These are phyloP conservation scores for Lojkania enalia DNA, from an alignment of 2,329 filamentous ascomycete species.

Conservation along the genomic window DNA sequence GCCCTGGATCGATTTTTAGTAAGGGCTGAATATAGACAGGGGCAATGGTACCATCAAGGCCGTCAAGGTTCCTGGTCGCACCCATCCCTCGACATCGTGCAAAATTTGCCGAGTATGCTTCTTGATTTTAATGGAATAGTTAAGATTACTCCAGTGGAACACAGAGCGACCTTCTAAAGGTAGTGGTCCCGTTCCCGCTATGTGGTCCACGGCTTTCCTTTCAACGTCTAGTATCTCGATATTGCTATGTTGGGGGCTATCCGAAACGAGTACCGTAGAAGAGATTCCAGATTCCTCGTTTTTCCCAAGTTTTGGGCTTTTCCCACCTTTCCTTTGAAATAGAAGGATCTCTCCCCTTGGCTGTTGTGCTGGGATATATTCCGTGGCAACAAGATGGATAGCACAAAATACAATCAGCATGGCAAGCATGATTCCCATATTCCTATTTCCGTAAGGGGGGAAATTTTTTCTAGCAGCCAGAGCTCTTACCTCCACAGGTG, in stretches of 20 bases:
- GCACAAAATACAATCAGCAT: conserved; percentile 7
- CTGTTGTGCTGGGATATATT: neutral
- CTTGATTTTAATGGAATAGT: conserved; percentile 67
- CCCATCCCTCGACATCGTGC: conserved; percentile 55
- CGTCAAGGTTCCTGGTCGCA: conserved; percentile 56
- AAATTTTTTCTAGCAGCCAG: neutral
- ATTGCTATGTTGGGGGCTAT: no score
- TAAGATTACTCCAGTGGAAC: conserved; percentile 55
- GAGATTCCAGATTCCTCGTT: no score
- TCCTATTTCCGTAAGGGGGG: neutral
- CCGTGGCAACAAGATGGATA: conserved; percentile 1
- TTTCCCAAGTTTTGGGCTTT: neutral
- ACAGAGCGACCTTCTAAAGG: no score
- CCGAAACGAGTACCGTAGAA: no score
- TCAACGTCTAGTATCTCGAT: no score
- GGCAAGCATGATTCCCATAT: conserved; percentile 1
- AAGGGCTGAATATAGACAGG: neutral
- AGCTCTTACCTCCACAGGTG: conserved; percentile 1
- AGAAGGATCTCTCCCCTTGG: conserved; percentile 5
- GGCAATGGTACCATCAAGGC: conserved; percentile 23
- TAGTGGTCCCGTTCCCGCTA: no score
- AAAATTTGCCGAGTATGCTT: conserved; percentile 51
- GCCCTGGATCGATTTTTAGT: conserved; percentile 3
- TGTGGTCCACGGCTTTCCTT: no score
- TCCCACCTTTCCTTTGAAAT: neutral